phyloP scores from a whole-genome alignment of 331 rosid genomes.

The Quercus tomentella region DNA sequence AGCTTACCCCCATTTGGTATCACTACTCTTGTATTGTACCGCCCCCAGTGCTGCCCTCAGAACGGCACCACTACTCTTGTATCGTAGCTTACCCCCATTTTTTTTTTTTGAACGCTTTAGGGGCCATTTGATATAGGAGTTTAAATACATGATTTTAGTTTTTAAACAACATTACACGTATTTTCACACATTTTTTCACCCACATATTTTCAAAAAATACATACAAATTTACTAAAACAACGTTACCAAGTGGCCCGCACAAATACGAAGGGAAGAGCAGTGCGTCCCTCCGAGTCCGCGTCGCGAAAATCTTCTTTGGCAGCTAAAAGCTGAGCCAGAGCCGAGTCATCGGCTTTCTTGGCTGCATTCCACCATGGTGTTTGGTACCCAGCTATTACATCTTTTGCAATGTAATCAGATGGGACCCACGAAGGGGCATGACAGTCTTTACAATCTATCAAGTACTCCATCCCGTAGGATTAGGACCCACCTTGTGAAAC shows the following conservation, averaged over 20 bases:
- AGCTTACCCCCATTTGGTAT: too few relatives aligned
- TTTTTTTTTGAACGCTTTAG: too few relatives aligned
- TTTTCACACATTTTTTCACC: too few relatives aligned
- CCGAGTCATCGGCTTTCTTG: constrained; percentile 54
- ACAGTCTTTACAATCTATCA: constrained; percentile 85
- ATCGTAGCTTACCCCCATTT: too few relatives aligned
- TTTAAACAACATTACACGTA: too few relatives aligned
- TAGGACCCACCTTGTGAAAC: constrained; percentile 12
- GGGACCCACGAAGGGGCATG: constrained; percentile 86
- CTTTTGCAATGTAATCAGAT: constrained; percentile 70
- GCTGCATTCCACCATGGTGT: constrained; percentile 95
- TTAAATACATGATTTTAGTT: too few relatives aligned
- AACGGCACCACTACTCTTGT: too few relatives aligned
- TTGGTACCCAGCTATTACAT: constrained; percentile 76
- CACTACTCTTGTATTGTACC: too few relatives aligned
- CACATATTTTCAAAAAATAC: too few relatives aligned
- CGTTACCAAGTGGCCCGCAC: background rate
- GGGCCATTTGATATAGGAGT: too few relatives aligned
- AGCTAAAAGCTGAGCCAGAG: constrained; percentile 41
- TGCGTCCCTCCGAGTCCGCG: constrained; percentile 61
- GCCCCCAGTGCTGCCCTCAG: too few relatives aligned
- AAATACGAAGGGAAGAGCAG: constrained; percentile 57
- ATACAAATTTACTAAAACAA: too few relatives aligned
- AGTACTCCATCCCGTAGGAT: constrained; percentile 61
- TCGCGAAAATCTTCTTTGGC: constrained; percentile 44